Conservation (phyloP, 2,329 filamentous ascomycete species). For the Colletotrichum lindemuthianum region DNA sequence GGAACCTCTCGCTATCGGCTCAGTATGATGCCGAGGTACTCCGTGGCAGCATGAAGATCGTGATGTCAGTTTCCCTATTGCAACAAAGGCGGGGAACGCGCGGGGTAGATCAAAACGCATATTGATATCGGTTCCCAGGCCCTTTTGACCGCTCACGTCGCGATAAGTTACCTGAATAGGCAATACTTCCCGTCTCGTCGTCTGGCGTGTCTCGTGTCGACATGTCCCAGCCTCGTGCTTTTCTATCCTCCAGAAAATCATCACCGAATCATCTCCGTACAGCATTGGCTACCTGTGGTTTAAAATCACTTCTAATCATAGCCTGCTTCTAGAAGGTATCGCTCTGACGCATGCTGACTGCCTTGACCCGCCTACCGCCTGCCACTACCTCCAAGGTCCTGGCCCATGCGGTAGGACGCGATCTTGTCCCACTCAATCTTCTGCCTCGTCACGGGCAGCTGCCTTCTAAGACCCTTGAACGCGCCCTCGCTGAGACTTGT, state of each 20-base stretch:
- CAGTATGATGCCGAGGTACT: constrained; percentile 28
- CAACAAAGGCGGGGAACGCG: constrained; percentile 33
- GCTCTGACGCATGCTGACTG: not conserved
- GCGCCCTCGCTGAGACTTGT: constrained; percentile 89
- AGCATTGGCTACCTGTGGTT: not conserved
- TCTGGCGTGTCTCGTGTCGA: too few relatives aligned
- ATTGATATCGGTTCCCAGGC: constrained; percentile 8
- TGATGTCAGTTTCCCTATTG: constrained; percentile 7
- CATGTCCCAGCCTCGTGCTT: too few relatives aligned
- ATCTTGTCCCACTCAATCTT: constrained; percentile 99
- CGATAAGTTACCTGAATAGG: constrained; percentile 17
- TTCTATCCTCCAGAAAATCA: too few relatives aligned
- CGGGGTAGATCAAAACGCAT: constrained; percentile 19
- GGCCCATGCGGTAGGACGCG: constrained; percentile 86
- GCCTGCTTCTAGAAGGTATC: constrained; percentile 14
- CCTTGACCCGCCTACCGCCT: constrained; percentile 52
- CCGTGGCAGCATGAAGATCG: constrained; percentile 4
- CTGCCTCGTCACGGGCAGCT: constrained; percentile 95
- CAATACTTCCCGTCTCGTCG: constrained; percentile 1
- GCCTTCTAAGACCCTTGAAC: constrained; percentile 91
- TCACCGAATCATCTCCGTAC: not conserved
- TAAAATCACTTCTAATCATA: too few relatives aligned
- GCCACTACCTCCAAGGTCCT: constrained; percentile 79
- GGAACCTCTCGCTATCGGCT: not conserved
- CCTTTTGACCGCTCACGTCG: constrained; percentile 3